phyloP scores from a whole-genome alignment of 345 rosid species.

The Adansonia digitata region DNA sequence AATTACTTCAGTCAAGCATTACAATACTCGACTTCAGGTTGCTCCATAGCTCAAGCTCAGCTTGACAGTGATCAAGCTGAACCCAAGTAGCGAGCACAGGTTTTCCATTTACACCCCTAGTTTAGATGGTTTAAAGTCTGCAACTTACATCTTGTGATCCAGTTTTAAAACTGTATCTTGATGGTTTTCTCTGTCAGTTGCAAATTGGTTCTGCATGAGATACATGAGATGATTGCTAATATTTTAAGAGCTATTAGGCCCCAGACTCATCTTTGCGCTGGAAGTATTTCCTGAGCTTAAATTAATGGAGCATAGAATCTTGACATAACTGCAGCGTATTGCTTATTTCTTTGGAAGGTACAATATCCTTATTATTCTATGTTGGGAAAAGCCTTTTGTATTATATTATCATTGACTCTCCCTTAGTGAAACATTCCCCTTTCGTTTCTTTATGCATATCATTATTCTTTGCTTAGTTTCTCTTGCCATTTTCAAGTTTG shows the following conservation, averaged over 20 bases:
- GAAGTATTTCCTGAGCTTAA: neutral
- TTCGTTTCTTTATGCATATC: neutral
- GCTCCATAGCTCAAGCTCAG: no score
- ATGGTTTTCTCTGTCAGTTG: neutral
- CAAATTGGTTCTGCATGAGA: neutral
- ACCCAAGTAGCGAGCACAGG: no score
- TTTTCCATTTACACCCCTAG: no score
- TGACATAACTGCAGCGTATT: neutral
- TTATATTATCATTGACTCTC: neutral
- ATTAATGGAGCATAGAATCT: neutral
- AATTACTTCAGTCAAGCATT: no score
- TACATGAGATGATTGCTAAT: neutral
- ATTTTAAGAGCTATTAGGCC: neutral
- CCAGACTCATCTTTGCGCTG: neutral
- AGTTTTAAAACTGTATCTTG: neutral
- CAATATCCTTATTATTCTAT: neutral
- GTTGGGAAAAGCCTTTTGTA: neutral
- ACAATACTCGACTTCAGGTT: no score
- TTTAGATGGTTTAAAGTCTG: neutral
- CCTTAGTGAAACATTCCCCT: neutral
- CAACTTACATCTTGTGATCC: neutral
- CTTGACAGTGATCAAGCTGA: no score
- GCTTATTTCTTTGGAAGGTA: neutral
- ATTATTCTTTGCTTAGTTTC: neutral
- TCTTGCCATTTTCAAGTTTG: conserved; percentile 14